A percentile compares a stretch with the other conserved stretches of the same genome.
Evolutionary conservation across 257 asterid genomes (phyloP).

Genomic region (Capsicum pubescens): DNA sequence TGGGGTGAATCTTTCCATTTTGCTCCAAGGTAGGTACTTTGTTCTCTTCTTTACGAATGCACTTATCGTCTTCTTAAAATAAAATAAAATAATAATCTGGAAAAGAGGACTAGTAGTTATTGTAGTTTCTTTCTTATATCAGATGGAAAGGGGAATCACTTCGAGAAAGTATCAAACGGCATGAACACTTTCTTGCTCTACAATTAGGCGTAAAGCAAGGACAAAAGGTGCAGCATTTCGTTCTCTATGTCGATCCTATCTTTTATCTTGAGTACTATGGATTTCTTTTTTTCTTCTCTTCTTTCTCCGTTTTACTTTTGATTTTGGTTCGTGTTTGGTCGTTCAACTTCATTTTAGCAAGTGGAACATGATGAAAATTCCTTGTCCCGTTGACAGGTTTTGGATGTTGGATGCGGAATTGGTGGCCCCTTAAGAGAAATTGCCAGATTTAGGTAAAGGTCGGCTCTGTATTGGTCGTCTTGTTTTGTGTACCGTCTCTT

Average conservation of each 20-base stretch:
- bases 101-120: neutral
- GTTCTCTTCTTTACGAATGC: neutral
- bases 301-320: neutral
- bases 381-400: conserved; percentile 21
- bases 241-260: neutral
- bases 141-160: conserved; percentile 38
- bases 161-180: conserved; percentile 33
- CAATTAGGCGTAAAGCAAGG: conserved; percentile 31
- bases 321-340: neutral
- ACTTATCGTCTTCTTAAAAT: neutral
- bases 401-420: conserved; percentile 38
- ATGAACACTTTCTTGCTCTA: conserved; percentile 34
- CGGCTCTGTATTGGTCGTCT: neutral
- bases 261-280: neutral
- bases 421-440: conserved; percentile 37
- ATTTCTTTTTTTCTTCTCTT: neutral
- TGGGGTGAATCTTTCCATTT: conserved; percentile 38
- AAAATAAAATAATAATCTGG: too few relatives aligned
- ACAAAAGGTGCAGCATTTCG: conserved; percentile 29
- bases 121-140: neutral
- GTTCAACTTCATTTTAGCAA: neutral
- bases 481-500: neutral
- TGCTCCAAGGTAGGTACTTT: conserved; percentile 29
- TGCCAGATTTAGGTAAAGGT: conserved; percentile 27
- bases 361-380: neutral